Conservation (phyloP, 805 yeast genomes). For the Candida oleophila region DNA sequence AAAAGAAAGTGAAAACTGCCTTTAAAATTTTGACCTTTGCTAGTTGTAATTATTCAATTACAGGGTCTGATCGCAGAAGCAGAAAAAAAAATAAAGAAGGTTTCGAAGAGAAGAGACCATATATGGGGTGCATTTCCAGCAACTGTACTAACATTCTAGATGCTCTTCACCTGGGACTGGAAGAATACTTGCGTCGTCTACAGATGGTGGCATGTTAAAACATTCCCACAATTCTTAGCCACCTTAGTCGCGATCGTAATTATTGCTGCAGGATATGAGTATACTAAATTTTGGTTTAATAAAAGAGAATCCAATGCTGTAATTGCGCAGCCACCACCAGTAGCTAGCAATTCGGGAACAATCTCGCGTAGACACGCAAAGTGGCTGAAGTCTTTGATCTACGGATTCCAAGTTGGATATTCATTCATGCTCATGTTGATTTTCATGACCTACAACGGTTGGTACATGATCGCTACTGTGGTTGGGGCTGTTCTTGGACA, state of each 20-base stretch:
- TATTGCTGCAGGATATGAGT: constrained; percentile 62
- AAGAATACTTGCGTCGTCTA: constrained; percentile 70
- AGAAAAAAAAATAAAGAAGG: no score
- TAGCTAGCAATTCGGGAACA: constrained; percentile 9
- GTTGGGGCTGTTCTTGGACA: constrained; percentile 73
- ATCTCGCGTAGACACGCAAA: constrained; percentile 7
- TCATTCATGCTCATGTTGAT: constrained; percentile 75
- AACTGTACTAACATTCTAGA: constrained; percentile 24
- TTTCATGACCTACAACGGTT: constrained; percentile 85
- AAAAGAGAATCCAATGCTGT: constrained; percentile 5
- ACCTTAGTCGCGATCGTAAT: constrained; percentile 50
- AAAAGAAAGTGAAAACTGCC: no score
- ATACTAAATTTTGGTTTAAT: constrained; percentile 30
- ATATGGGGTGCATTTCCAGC: no score
- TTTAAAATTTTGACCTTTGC: no score
- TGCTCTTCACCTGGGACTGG: constrained; percentile 81
- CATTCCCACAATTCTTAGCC: constrained; percentile 48
- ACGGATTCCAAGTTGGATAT: constrained; percentile 67
- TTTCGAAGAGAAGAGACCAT: no score
- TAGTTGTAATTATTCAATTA: not conserved
- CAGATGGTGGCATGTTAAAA: constrained; percentile 75
- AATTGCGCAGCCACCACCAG: constrained; percentile 1
- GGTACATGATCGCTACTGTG: constrained; percentile 75
- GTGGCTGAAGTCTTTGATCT: constrained; percentile 41
- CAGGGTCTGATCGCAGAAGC: no score